Conservation (phyloP, 208 protist genomes). For the Kentomonas sorsogonicus region DNA sequence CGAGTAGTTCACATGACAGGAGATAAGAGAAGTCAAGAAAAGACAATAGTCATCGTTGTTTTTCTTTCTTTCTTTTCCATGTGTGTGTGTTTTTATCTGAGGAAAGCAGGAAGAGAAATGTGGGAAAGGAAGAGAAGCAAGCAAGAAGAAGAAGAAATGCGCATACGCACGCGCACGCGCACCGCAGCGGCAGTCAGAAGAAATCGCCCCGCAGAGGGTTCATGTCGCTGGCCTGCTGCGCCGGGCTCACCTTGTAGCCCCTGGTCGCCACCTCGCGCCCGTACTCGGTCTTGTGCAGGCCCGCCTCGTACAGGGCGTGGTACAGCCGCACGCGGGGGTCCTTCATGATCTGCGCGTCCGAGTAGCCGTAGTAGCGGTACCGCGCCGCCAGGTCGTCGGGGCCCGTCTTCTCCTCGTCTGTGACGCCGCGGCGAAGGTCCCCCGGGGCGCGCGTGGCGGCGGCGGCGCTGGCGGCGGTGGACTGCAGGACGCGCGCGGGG, state of each 20-base stretch:
- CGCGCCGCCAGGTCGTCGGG: background rate
- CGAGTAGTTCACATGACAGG: no score
- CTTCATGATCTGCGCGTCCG: constrained; percentile 68
- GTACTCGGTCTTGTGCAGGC: constrained; percentile 72
- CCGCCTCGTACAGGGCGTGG: constrained; percentile 64
- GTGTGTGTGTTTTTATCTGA: background rate
- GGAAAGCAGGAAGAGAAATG: constrained; percentile 3
- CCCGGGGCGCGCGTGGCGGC: constrained; percentile 6
- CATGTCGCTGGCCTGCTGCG: constrained; percentile 62
- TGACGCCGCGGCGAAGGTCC: background rate
- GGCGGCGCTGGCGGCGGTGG: constrained; percentile 49
- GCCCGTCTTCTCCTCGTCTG: background rate
- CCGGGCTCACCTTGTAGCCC: constrained; percentile 53
- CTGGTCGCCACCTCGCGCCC: constrained; percentile 59
- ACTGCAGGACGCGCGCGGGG: constrained; percentile 43
- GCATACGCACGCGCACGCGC: background rate
- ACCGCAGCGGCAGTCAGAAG: constrained; percentile 15
- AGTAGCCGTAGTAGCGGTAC: constrained; percentile 34
- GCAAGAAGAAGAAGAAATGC: constrained; percentile 8
- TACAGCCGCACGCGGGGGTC: constrained; percentile 80
- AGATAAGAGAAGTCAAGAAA: background rate
- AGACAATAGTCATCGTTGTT: background rate
- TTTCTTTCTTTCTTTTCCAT: background rate
- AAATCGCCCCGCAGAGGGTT: constrained; percentile 53
- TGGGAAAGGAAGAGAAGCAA: constrained; percentile 2